Percentiles rank a stretch among this genome's conserved stretches.
Evolutionary conservation across 768 basidiomycete genomes (phyloP).

Genomic region (Neoboletus subvelutipes): DNA sequence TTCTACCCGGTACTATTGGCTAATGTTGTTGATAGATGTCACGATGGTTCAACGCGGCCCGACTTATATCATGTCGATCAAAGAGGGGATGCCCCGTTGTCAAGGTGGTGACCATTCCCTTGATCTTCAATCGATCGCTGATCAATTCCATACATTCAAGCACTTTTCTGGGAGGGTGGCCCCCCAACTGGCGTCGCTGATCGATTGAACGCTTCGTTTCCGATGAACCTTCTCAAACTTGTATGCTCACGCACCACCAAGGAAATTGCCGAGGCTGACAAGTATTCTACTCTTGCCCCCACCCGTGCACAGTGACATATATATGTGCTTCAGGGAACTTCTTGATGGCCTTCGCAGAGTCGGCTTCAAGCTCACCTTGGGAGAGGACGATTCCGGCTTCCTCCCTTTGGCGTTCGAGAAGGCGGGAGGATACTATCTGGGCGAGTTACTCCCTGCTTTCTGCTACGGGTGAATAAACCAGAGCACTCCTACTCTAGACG

Average conservation of each 20-base stretch:
- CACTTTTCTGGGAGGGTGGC: constrained; percentile 44
- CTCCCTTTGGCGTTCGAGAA: constrained; percentile 45
- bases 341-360: constrained; percentile 54
- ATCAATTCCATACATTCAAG: constrained; percentile 13
- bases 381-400: constrained; percentile 53
- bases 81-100: constrained; percentile 37
- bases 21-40: constrained; percentile 32
- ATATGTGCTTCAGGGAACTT: constrained; percentile 37
- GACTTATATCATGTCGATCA: constrained; percentile 52
- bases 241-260: constrained; percentile 39
- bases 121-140: constrained; percentile 13
- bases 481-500: constrained; percentile 28
- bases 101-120: constrained; percentile 13
- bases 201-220: constrained; percentile 49
- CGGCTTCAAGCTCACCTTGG: constrained; percentile 57
- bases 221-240: constrained; percentile 29
- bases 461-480: neutral
- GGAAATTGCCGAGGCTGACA: constrained; percentile 54
- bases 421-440: constrained; percentile 68
- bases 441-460: constrained; percentile 29
- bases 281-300: constrained; percentile 30
- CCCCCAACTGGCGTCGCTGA: constrained; percentile 55
- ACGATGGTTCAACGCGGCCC: constrained; percentile 53
- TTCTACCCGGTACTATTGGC: neutral
- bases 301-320: neutral